phyloP scores from a whole-genome alignment of 257 asterid genomes.

The Plantago elongata region DNA sequence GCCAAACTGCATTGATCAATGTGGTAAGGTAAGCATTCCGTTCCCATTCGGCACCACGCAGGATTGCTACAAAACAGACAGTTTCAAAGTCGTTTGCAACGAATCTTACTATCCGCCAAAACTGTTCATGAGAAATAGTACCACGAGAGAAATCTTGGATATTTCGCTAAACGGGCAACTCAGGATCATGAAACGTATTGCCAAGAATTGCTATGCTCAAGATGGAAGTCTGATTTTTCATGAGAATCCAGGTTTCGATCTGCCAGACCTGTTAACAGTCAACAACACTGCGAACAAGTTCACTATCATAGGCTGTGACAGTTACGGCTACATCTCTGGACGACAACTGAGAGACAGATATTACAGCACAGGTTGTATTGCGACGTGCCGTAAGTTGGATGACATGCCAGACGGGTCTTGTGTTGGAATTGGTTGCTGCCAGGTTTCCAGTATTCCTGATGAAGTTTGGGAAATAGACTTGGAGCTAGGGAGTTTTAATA shows the following conservation, averaged over 20 bases:
- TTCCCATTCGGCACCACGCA: conserved; percentile 4
- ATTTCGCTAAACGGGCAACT: conserved; percentile 21
- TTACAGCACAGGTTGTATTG: conserved; percentile 6
- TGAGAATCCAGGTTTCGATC: not conserved
- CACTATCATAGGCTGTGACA: conserved; percentile 29
- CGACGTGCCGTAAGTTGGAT: not conserved
- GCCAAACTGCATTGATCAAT: not conserved
- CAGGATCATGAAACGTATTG: conserved; percentile 15
- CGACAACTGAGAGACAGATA: not conserved
- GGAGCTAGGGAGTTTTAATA: conserved; percentile 13
- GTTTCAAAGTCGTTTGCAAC: conserved; percentile 29
- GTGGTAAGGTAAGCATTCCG: conserved; percentile 2
- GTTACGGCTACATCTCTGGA: conserved; percentile 18
- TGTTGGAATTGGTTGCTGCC: conserved; percentile 38
- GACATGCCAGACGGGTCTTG: conserved; percentile 19
- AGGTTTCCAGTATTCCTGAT: conserved; percentile 18
- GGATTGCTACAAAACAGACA: conserved; percentile 13
- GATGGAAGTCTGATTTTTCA: not conserved
- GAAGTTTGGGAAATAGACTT: conserved; percentile 15
- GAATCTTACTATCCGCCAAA: conserved; percentile 22
- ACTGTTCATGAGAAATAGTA: conserved; percentile 15
- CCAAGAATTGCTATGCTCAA: conserved; percentile 19
- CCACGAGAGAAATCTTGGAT: conserved; percentile 9
- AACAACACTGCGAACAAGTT: conserved; percentile 26
- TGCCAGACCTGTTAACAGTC: conserved; percentile 1